Percentiles rank a stretch among this genome's conserved stretches.
Conservation (phyloP, 2,329 filamentous ascomycete genomes). For the Aspergillus puulaauensis region DNA sequence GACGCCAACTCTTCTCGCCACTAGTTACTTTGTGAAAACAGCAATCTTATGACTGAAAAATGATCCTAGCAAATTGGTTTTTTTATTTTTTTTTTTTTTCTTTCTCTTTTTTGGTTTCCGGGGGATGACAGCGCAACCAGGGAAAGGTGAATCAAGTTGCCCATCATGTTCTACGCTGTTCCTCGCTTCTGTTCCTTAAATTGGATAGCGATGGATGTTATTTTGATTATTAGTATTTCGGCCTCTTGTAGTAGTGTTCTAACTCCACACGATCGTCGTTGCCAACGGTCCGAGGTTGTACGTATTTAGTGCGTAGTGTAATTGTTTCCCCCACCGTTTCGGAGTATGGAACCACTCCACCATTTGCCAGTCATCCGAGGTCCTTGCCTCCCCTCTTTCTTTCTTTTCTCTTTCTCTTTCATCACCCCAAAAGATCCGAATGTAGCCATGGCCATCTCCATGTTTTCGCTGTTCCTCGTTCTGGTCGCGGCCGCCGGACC, state of each 20-base stretch:
- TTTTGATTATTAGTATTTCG: neutral
- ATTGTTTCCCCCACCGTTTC: neutral
- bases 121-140: neutral
- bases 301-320: neutral
- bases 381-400: neutral
- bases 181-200: constrained; percentile 8
- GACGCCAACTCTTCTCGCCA: constrained; percentile 41
- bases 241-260: neutral
- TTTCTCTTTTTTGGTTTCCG: neutral
- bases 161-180: constrained; percentile 1
- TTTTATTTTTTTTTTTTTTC: neutral
- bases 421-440: neutral
- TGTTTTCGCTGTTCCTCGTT: neutral
- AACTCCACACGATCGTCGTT: neutral
- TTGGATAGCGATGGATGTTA: constrained; percentile 5
- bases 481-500: constrained; percentile 19
- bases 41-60: neutral
- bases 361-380: neutral
- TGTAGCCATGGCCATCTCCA: neutral
- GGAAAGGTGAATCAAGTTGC: constrained; percentile 11
- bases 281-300: neutral
- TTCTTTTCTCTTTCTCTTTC: neutral
- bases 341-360: neutral
- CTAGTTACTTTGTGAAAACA: constrained; percentile 10
- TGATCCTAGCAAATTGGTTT: neutral